Percentiles rank a stretch among this genome's conserved stretches.
Evolutionary conservation across 805 yeast genomes (phyloP).

Genomic region (Zygosaccharomyces gambellarensis): DNA sequence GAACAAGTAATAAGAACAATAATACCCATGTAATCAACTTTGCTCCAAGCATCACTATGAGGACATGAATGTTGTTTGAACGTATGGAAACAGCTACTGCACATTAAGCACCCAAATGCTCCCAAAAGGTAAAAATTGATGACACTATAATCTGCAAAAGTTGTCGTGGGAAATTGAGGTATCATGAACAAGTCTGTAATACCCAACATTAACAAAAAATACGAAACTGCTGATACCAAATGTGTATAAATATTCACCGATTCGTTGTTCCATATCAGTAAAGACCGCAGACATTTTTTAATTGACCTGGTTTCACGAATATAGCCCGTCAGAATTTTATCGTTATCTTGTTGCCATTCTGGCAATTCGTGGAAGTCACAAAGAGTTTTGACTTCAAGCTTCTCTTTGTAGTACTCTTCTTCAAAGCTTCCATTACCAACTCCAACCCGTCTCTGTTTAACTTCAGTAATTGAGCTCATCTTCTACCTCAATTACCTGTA

Average conservation of each 20-base stretch:
- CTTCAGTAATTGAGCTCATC: conserved; percentile 23
- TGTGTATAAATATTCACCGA: conserved; percentile 69
- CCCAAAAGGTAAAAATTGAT: conserved; percentile 54
- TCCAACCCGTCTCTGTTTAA: conserved; percentile 15
- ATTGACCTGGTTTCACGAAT: conserved; percentile 52
- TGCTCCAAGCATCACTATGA: conserved; percentile 56
- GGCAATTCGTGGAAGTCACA: conserved; percentile 52
- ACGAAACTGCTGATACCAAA: conserved; percentile 40
- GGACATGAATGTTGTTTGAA: conserved; percentile 59
- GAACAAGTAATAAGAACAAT: conserved; percentile 64
- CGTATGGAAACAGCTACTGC: conserved; percentile 64
- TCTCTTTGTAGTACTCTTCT: not conserved
- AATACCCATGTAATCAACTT: conserved; percentile 72
- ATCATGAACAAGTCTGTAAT: conserved; percentile 29
- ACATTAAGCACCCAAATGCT: conserved; percentile 52
- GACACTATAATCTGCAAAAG: conserved; percentile 44
- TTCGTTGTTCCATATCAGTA: conserved; percentile 62
- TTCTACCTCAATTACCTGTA: not conserved
- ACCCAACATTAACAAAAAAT: conserved; percentile 26
- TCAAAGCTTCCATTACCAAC: not conserved
- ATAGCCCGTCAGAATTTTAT: conserved; percentile 59
- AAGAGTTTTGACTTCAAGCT: conserved; percentile 9
- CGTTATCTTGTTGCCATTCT: conserved; percentile 72
- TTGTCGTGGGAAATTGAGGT: conserved; percentile 35
- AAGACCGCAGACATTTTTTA: conserved; percentile 42